Conservation (phyloP, 495 filamentous ascomycete genomes). For the Penicillium dipodomyicola region DNA sequence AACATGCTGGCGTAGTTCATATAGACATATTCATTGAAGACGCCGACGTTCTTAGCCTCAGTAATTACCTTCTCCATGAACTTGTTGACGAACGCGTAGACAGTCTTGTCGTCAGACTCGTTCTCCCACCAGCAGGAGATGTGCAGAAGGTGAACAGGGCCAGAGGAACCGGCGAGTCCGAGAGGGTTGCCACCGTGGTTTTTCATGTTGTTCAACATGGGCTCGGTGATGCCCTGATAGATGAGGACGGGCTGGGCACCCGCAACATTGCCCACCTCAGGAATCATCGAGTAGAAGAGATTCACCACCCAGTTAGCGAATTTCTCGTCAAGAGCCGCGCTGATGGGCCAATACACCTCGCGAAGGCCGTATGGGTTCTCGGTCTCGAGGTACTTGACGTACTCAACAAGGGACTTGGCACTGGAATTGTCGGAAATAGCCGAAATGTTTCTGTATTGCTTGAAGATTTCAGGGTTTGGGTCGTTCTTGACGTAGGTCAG, state of each 20-base stretch:
- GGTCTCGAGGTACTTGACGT: too few species aligned
- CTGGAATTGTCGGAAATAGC: too few species aligned
- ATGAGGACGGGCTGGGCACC: constrained; percentile 44
- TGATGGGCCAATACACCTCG: too few species aligned
- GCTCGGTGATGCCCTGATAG: constrained; percentile 47
- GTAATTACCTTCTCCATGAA: constrained; percentile 24
- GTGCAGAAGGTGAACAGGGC: constrained; percentile 40
- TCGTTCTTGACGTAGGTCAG: too few species aligned
- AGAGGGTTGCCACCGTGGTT: constrained; percentile 49
- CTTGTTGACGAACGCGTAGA: constrained; percentile 23
- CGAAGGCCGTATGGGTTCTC: too few species aligned
- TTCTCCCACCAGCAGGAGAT: constrained; percentile 36
- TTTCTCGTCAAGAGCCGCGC: constrained; percentile 23
- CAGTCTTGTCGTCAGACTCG: constrained; percentile 30
- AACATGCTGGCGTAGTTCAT: too few species aligned
- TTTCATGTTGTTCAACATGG: constrained; percentile 39
- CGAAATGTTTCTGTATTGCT: too few species aligned
- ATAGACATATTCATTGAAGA: constrained; percentile 46
- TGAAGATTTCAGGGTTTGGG: too few species aligned
- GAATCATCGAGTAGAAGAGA: constrained; percentile 35
- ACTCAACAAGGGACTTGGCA: too few species aligned
- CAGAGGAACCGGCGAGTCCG: constrained; percentile 41
- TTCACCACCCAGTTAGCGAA: constrained; percentile 28
- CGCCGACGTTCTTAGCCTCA: constrained; percentile 16
- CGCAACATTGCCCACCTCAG: constrained; percentile 33